Base-by-base conservation (phyloP, 441 rosid genomes). In the Omphalea diandra region DNA sequence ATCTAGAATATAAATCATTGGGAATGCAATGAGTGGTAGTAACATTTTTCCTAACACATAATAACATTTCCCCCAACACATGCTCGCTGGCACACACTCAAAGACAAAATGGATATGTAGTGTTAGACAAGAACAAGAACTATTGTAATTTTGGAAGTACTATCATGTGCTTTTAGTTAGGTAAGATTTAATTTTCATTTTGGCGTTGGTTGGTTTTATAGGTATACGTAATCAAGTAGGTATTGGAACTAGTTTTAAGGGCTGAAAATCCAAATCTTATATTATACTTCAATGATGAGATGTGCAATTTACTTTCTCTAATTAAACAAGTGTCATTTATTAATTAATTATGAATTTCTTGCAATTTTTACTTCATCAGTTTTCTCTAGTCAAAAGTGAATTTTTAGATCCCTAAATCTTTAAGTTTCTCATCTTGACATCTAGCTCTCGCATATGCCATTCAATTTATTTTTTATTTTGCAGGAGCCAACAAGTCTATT, bases 401-500 rank as follows among this genome's bases (percentile, higher is more conserved):
- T 12, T n/a, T 40, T 27, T 20, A 7, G 29, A 20, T 33, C 61
- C 33, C 29, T 10, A 24, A 65, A 24, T 12, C 26, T 40, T 24
- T 58, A 24, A 4, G 5, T 54, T 57, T 41, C 32, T 72, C 52
- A 5, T 52, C 29, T 63, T 54, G 27, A n/a, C 14, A 52, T 57
- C 47, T 15, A 67, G 12, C 49, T 17, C 12, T 32, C 63, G 20
- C 65, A 46, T 18, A 43, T 61, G 33, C 69, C 52, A 47, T 60
- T 68, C n/a, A n/a, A n/a, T n/a, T 36, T 36, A n/a, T 14, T 69
- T 47, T 33, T 41, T 12, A 27, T 60, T 70, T 52, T 50, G 57
- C 80, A 95, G 99, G 96, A 76, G 98, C 99, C 20, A 78, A 71
- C 71, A 83, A 67, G 73, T 64, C 78, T 6, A 69, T 82, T 46